These are phyloP conservation scores for Talaromyces sp. DNA, from an alignment of 2,329 filamentous ascomycete species.

Conservation along the genomic window DNA sequence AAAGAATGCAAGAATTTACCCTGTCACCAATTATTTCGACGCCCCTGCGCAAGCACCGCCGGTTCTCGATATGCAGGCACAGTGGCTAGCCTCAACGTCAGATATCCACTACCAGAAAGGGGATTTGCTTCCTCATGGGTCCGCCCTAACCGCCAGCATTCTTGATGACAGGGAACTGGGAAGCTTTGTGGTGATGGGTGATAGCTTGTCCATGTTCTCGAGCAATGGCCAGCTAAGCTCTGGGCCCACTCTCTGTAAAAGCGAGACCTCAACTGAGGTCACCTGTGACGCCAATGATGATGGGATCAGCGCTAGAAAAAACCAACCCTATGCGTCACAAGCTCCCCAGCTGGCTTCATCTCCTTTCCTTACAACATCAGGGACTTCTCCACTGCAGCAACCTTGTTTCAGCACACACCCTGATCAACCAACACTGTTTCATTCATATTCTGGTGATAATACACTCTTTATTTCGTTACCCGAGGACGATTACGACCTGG, in stretches of 20 bases:
- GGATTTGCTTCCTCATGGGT: conserved; percentile 25
- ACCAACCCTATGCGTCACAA: conserved; percentile 3
- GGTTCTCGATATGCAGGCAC: conserved; percentile 11
- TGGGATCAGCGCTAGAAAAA: conserved; percentile 9
- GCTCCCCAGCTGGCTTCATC: conserved; percentile 3
- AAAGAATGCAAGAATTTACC: conserved; percentile 35
- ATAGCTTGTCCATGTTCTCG: conserved; percentile 21
- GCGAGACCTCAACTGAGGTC: conserved; percentile 18
- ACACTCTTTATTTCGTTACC: conserved; percentile 28
- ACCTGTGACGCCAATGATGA: conserved; percentile 19
- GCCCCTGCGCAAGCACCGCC: conserved; percentile 23
- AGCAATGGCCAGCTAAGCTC: conserved; percentile 17
- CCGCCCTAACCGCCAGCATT: conserved; percentile 32
- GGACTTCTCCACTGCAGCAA: conserved; percentile 5
- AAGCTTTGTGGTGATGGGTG: conserved; percentile 21
- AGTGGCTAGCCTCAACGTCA: conserved; percentile 18
- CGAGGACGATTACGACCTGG: conserved; percentile 24
- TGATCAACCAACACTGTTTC: not conserved
- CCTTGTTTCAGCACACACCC: conserved; percentile 21
- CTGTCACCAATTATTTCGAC: conserved; percentile 29
- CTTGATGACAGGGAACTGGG: conserved; percentile 23
- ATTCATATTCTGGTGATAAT: conserved; percentile 28
- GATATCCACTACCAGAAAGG: conserved; percentile 25
- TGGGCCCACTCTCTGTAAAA: conserved; percentile 19
- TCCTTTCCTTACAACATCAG: conserved; percentile 4